phyloP scores from a whole-genome alignment of 805 yeast genomes.

The Ogataea corticis region DNA sequence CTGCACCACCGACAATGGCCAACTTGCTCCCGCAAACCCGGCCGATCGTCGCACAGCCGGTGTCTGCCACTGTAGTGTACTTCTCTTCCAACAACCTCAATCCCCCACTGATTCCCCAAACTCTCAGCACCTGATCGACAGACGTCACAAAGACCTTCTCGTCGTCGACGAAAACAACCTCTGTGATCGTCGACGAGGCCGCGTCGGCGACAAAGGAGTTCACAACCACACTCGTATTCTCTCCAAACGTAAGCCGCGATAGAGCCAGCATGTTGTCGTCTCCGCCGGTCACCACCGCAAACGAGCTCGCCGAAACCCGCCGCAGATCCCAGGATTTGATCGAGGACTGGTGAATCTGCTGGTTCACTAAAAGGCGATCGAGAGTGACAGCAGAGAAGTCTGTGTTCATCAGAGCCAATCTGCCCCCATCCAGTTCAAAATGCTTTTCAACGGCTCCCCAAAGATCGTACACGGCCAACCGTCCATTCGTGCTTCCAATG shows the following conservation, averaged over 20 bases:
- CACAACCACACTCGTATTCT: slow-evolving; percentile 28
- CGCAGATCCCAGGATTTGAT: slow-evolving; percentile 57
- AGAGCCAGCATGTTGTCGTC: slow-evolving; percentile 80
- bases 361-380: slow-evolving; percentile 36
- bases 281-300: slow-evolving; percentile 70
- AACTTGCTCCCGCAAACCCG: slow-evolving; percentile 39
- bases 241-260: slow-evolving; percentile 31
- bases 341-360: slow-evolving; percentile 81
- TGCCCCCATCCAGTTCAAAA: slow-evolving; percentile 10
- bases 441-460: not conserved
- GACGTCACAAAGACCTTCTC: slow-evolving; percentile 58
- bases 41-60: slow-evolving; percentile 68
- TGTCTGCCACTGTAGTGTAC: slow-evolving; percentile 87
- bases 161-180: slow-evolving; percentile 42
- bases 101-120: slow-evolving; percentile 53
- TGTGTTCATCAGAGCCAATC: not conserved
- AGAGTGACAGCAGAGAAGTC: not conserved
- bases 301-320: slow-evolving; percentile 1
- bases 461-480: slow-evolving; percentile 61
- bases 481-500: slow-evolving; percentile 84
- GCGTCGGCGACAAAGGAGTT: slow-evolving; percentile 50
- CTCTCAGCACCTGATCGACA: slow-evolving; percentile 76
- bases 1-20: slow-evolving; percentile 76
- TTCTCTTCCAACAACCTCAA: slow-evolving; percentile 38
- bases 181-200: slow-evolving; percentile 86